Evolutionary conservation across 176 grass and related monocot species (phyloP), one percentile per base, ranked within the genome.

Genomic region (Eremochloa ophiuroides): DNA sequence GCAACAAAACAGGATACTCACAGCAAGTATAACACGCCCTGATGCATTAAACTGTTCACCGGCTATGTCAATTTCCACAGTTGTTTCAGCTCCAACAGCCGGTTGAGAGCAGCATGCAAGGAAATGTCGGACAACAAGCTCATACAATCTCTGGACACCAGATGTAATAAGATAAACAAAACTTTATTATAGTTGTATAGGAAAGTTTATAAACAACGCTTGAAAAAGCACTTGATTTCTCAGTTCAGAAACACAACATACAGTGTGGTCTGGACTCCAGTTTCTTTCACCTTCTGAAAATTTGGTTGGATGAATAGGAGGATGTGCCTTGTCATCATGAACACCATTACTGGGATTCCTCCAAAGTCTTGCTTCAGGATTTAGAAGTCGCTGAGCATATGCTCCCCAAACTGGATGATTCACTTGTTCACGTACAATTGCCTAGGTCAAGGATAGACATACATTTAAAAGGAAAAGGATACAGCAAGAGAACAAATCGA

Each of bases 51-150:
- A 94, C 69, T 94, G 74, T 91, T 98, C 92, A 64, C 95, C 82
- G 2, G 92, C 90, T 89, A 94, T 93, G 77, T 94, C 88, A 62
- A 98, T 87, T 89, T 94, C 90, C 65, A 98, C 86, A 61, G 82
- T 93, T 65, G 92, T 98, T 87, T 98, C 88, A 75, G 92, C 95
- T 88, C 95, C 95, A 50, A 98, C 88, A 58, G 95, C 90, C 38
- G 95, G 92, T 84, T 98, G 92, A 77, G 95, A 98, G 53, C 94
- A 89, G 78, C 95, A 98, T 69, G 95, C 95, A 89, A 98, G 92
- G 72, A 98, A 98, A 89, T 98, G 95, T 27, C 88, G 92, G 71
- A 95, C 92, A 83, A 98, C 88, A 61, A 95, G 88, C 88, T 98
- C 92, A 89, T 98, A 98, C 75, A 98, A 81, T 98, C 82, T 98